These are phyloP conservation scores for Geotrichum aggregatum DNA, from an alignment of 1,139 yeast genomes.

Conservation along the genomic window DNA sequence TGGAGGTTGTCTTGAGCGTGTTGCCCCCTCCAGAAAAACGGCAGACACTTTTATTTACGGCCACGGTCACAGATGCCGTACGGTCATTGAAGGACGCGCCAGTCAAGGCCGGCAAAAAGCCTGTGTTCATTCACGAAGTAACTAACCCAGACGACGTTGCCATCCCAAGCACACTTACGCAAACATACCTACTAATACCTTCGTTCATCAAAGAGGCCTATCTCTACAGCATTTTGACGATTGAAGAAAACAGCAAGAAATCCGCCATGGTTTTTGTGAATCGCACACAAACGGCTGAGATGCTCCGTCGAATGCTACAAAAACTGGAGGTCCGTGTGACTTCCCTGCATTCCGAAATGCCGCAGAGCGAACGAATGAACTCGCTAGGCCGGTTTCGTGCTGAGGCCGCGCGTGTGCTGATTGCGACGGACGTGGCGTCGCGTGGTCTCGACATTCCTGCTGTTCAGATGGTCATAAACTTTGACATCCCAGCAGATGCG, in stretches of 20 bases:
- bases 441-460: constrained; percentile 96
- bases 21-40: constrained; percentile 69
- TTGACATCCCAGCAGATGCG: constrained; percentile 92
- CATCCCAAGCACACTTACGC: constrained; percentile 67
- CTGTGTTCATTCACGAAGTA: constrained; percentile 78
- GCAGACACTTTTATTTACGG: constrained; percentile 88
- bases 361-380: constrained; percentile 84
- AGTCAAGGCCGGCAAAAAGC: constrained; percentile 54
- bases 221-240: constrained; percentile 60
- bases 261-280: constrained; percentile 87
- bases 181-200: constrained; percentile 58
- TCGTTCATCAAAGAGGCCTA: constrained; percentile 89
- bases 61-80: constrained; percentile 93
- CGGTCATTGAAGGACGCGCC: constrained; percentile 71
- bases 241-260: constrained; percentile 57
- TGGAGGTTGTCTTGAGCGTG: constrained; percentile 61
- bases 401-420: constrained; percentile 83
- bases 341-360: constrained; percentile 91
- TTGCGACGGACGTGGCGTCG: constrained; percentile 95
- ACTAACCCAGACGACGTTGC: constrained; percentile 63
- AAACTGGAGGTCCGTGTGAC: constrained; percentile 76
- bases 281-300: constrained; percentile 84
- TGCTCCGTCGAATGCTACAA: constrained; percentile 69
- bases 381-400: constrained; percentile 91
- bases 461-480: constrained; percentile 84